Conservation (phyloP, 495 filamentous ascomycete genomes). For the Evansstolkia leycettana region DNA sequence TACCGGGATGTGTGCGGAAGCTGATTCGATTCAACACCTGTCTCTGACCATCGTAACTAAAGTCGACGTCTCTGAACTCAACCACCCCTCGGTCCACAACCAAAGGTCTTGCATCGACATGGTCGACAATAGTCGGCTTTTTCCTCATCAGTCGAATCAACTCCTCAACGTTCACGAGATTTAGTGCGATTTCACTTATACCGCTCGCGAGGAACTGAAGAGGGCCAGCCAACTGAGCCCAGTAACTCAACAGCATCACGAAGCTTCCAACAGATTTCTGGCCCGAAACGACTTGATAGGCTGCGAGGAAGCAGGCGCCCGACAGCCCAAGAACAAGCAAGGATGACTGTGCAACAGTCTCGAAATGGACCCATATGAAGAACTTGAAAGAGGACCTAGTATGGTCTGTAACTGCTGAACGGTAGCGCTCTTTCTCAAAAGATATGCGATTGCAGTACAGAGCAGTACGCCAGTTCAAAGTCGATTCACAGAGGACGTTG, state of each 20-base stretch:
- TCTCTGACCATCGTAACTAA: conserved; percentile 4
- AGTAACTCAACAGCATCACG: conserved; percentile 60
- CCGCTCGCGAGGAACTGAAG: conserved; percentile 51
- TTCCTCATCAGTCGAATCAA: conserved; percentile 60
- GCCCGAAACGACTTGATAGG: conserved; percentile 48
- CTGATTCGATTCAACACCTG: conserved; percentile 3
- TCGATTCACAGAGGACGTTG: conserved; percentile 48
- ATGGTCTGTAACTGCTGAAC: conserved; percentile 18
- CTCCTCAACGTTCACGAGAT: conserved; percentile 59
- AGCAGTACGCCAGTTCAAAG: conserved; percentile 59
- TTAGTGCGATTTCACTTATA: conserved; percentile 43
- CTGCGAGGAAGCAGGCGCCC: conserved; percentile 51
- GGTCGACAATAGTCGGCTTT: conserved; percentile 48
- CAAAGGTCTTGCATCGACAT: conserved; percentile 40
- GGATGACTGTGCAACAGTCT: conserved; percentile 37
- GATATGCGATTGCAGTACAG: conserved; percentile 56
- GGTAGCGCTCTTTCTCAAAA: conserved; percentile 53
- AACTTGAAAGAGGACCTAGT: conserved; percentile 5
- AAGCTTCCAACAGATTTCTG: conserved; percentile 53
- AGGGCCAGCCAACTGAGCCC: conserved; percentile 47
- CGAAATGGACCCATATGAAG: conserved; percentile 1
- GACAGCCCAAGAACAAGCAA: conserved; percentile 52
- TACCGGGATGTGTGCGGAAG: conserved; percentile 33
- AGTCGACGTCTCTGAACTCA: conserved; percentile 40
- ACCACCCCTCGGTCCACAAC: conserved; percentile 47